phyloP scores from a whole-genome alignment of 2,329 filamentous ascomycete genomes.

The Paecilomyces formosus region DNA sequence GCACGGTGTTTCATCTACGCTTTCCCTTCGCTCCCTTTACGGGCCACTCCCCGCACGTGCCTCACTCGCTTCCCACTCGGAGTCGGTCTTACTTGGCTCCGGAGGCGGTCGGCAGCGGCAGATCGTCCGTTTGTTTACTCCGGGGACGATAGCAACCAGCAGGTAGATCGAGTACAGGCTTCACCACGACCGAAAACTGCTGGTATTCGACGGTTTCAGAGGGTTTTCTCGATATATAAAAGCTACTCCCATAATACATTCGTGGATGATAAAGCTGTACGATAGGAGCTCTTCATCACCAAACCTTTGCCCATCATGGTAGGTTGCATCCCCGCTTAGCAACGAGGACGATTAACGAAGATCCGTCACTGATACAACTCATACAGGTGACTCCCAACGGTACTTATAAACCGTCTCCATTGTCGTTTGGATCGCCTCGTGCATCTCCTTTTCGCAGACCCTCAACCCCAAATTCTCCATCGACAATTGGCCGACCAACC shows the following conservation, averaged over 20 bases:
- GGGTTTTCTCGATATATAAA: neutral
- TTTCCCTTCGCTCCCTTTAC: neutral
- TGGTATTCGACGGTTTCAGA: neutral
- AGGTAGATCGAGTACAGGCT: neutral
- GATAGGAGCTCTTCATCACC: neutral
- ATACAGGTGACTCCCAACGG: constrained; percentile 43
- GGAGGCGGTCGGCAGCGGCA: neutral
- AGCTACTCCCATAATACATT: neutral
- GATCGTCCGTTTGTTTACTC: constrained; percentile 10
- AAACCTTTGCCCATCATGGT: constrained; percentile 10
- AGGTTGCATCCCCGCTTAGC: neutral
- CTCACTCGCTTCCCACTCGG: neutral
- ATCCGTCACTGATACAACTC: constrained; percentile 1
- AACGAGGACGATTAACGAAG: neutral
- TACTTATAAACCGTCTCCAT: constrained; percentile 63
- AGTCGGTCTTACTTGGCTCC: neutral
- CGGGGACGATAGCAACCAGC: neutral
- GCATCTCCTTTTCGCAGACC: constrained; percentile 62
- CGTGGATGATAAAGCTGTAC: neutral
- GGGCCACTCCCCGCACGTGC: constrained; percentile 9
- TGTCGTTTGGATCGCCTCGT: constrained; percentile 64
- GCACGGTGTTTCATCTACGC: neutral
- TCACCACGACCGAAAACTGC: neutral
- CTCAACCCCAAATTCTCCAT: constrained; percentile 56
- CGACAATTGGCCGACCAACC: constrained; percentile 44